A percentile compares a stretch with the other conserved stretches of the same genome.
Conservation (phyloP, 2,329 filamentous ascomycete genomes). For the Fusarium chaquense region DNA sequence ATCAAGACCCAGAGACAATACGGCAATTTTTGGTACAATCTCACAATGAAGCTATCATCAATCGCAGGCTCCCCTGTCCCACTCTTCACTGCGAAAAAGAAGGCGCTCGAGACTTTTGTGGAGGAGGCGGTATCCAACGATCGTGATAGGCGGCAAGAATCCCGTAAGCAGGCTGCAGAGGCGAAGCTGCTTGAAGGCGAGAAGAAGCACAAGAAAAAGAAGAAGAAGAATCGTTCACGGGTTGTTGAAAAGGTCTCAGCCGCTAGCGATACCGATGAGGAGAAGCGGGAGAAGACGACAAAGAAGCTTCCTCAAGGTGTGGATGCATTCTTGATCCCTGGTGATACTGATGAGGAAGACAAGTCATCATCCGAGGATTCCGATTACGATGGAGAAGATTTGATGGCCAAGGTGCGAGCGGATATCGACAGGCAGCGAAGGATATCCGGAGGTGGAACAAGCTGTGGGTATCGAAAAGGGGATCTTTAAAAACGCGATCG, state of each 20-base stretch:
- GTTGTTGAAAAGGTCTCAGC: constrained; percentile 34
- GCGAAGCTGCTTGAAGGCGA: neutral
- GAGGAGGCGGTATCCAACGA: constrained; percentile 36
- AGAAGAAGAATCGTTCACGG: constrained; percentile 9
- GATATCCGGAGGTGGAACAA: constrained; percentile 26
- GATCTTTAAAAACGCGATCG: neutral
- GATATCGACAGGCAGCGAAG: constrained; percentile 26
- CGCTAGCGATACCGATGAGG: constrained; percentile 3
- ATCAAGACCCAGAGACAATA: constrained; percentile 32
- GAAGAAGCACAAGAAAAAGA: neutral
- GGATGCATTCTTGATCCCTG: constrained; percentile 37
- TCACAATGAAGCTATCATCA: constrained; percentile 40
- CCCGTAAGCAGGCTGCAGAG: neutral
- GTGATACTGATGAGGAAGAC: constrained; percentile 39
- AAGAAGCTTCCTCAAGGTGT: constrained; percentile 29
- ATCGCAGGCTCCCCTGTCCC: constrained; percentile 37
- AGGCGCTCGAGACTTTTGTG: constrained; percentile 39
- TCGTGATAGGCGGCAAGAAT: neutral
- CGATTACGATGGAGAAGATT: constrained; percentile 22
- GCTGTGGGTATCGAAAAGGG: constrained; percentile 29
- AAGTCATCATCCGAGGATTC: constrained; percentile 21
- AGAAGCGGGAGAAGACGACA: constrained; percentile 10
- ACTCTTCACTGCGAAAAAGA: constrained; percentile 45
- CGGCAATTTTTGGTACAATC: constrained; percentile 45
- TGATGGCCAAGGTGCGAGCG: constrained; percentile 30